A percentile compares a stretch with the other conserved stretches of the same genome.
Conservation (phyloP, 2,329 filamentous ascomycete species). For the Hypoxylon sp. region DNA sequence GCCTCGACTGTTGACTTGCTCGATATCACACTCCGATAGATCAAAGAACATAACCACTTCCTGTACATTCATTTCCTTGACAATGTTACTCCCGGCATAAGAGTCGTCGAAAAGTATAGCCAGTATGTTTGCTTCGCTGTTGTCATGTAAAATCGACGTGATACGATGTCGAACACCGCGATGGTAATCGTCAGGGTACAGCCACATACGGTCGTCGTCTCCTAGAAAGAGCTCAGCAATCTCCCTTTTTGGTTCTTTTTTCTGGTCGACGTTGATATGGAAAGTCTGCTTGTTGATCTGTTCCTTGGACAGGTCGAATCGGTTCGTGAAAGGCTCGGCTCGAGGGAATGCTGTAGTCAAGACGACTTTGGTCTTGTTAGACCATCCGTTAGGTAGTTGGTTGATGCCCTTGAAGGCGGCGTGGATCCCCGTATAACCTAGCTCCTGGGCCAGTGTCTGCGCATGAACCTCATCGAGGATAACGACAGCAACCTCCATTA, state of each 20-base stretch:
- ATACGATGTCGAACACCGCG: not conserved
- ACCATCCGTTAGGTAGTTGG: not conserved
- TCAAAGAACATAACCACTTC: not conserved
- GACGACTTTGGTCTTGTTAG: not conserved
- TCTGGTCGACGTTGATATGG: not conserved
- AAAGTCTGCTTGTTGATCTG: not conserved
- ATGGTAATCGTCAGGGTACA: not conserved
- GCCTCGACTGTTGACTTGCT: not conserved
- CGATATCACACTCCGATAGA: not conserved
- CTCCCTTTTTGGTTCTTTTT: no score
- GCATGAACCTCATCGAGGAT: conserved; percentile 12
- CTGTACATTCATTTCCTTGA: not conserved
- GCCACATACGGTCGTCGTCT: not conserved
- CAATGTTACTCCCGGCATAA: not conserved
- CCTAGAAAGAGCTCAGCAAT: not conserved
- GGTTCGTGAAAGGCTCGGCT: not conserved
- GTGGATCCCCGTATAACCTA: not conserved
- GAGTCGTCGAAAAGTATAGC: not conserved
- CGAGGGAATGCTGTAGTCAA: not conserved
- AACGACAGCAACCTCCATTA: no score
- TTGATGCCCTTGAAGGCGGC: not conserved
- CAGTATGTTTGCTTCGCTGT: not conserved
- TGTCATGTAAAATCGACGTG: not conserved
- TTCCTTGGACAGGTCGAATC: not conserved
- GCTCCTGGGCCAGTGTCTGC: not conserved